Evolutionary conservation across 2,329 filamentous ascomycete genomes (phyloP), one percentile per base, ranked within the genome.

Genomic region (Parafenestella ontariensis): DNA sequence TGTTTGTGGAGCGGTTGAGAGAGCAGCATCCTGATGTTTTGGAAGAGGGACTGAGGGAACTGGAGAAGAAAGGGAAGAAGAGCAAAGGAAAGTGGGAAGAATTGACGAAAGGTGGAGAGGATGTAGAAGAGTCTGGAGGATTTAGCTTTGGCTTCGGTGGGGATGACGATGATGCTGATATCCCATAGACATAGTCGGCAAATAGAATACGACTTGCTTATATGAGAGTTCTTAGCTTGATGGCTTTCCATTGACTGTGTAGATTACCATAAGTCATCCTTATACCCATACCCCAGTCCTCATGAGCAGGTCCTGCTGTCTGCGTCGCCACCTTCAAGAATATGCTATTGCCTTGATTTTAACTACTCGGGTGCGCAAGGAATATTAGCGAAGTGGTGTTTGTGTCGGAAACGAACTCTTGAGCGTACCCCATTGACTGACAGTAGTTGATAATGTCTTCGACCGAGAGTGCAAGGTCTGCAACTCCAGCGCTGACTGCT

Each of bases 81-180:
- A 63, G 64, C 26, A 59, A 67, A 28, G 85, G 92, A 46, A 96
- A 89, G 67, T 98, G 94, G 94, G 91, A 96, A 70, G 84, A 88
- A 52, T 84, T 92, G 24, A 88, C 92, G 10, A 86, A 87, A 54
- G 79, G 55, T 11, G 81, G 78, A 26, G 77, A 79, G 2, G 80
- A 80, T 2, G 74, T 70, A 23, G 73, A 73, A 28, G 66, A 64
- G 21, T 70, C 68, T 43, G 78, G 75, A 42, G 82, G 75, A 15
- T 89, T 89, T 66, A 87, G 84, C 64, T 90, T 91, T 67, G 79
- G 79, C 3, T 82, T 82, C 77, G 85, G 85, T 17, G 85, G 79
- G 58, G 84, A 83, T 48, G 82, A 84, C 52, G 82, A 77, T 42
- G 73, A 76, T 62, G 71, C 65, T 49, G 73, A 75, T 47, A 66